A percentile compares a stretch with the other conserved stretches of the same genome.
These are phyloP conservation scores for Sporothrix pallida DNA, from an alignment of 2,329 filamentous ascomycete genomes.

Conservation along the genomic window DNA sequence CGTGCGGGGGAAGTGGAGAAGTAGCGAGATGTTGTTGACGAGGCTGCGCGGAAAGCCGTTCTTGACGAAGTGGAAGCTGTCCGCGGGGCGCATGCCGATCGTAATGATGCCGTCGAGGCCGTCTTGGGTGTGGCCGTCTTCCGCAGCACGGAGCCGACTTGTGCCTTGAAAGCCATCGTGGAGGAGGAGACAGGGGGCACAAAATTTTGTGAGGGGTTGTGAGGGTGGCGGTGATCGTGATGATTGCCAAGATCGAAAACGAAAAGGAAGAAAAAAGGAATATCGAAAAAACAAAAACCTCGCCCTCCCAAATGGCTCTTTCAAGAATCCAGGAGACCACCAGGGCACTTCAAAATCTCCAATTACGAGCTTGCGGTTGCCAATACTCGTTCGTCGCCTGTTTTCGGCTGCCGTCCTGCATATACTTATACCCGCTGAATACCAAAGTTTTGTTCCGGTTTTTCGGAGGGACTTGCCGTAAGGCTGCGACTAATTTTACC, in stretches of 20 bases:
- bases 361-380: conserved; percentile 24
- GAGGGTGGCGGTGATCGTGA: neutral
- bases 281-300: neutral
- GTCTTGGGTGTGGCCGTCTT: conserved; percentile 21
- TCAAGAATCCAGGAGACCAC: neutral
- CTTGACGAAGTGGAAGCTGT: neutral
- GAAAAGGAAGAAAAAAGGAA: neutral
- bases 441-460: neutral
- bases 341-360: neutral
- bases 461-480: too few relatives aligned
- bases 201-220: neutral
- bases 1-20: conserved; percentile 33
- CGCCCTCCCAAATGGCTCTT: neutral
- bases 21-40: conserved; percentile 3
- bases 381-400: conserved; percentile 19
- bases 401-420: conserved; percentile 7
- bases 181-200: neutral
- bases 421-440: neutral
- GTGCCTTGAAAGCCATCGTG: conserved; percentile 33
- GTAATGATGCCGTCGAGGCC: conserved; percentile 26
- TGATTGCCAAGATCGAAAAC: neutral
- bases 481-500: neutral
- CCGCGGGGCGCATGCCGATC: conserved; percentile 14
- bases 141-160: conserved; percentile 33
- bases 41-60: neutral